Conservation (phyloP, 1,284 basidiomycete species). For the Trametes hirsuta region DNA sequence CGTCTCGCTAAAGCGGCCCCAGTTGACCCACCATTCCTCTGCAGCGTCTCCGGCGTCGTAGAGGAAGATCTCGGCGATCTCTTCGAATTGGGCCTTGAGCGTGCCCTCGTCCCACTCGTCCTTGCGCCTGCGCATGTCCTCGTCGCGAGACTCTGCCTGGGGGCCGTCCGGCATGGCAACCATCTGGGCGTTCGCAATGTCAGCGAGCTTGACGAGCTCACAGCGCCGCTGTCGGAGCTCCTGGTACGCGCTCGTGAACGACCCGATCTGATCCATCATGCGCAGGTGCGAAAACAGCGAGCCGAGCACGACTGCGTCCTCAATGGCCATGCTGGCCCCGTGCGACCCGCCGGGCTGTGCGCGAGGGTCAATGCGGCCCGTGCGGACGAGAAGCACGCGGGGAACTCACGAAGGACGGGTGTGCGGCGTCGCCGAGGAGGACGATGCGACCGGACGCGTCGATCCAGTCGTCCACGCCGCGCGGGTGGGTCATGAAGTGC, state of each 20-base stretch:
- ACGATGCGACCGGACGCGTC: slow-evolving; percentile 47
- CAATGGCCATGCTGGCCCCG: slow-evolving; percentile 44
- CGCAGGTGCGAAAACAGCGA: slow-evolving; percentile 49
- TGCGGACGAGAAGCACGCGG: not conserved
- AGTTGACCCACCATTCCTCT: slow-evolving; percentile 42
- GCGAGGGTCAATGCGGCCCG: not conserved
- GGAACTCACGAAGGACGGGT: slow-evolving; percentile 46
- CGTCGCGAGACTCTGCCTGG: slow-evolving; percentile 42
- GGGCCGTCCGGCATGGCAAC: slow-evolving; percentile 45
- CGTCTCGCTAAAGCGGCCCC: slow-evolving; percentile 32
- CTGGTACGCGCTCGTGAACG: slow-evolving; percentile 48
- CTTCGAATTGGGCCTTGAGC: slow-evolving; percentile 30
- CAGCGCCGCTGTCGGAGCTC: slow-evolving; percentile 46
- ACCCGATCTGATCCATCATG: slow-evolving; percentile 42
- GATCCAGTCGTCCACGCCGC: slow-evolving; percentile 57
- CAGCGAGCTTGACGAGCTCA: slow-evolving; percentile 39
- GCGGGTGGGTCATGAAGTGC: slow-evolving; percentile 37
- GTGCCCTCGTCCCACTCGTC: slow-evolving; percentile 32
- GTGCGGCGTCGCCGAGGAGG: slow-evolving; percentile 54
- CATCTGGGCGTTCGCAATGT: slow-evolving; percentile 41
- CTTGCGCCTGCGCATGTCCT: slow-evolving; percentile 35
- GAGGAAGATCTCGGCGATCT: slow-evolving; percentile 33
- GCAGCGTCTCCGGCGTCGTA: slow-evolving; percentile 40
- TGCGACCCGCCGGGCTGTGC: slow-evolving; percentile 39
- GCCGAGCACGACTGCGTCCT: slow-evolving; percentile 51